Evolutionary conservation across 2,329 filamentous ascomycete species (phyloP), one percentile per base, ranked within the genome.

Genomic region (Polytolypa hystricis): DNA sequence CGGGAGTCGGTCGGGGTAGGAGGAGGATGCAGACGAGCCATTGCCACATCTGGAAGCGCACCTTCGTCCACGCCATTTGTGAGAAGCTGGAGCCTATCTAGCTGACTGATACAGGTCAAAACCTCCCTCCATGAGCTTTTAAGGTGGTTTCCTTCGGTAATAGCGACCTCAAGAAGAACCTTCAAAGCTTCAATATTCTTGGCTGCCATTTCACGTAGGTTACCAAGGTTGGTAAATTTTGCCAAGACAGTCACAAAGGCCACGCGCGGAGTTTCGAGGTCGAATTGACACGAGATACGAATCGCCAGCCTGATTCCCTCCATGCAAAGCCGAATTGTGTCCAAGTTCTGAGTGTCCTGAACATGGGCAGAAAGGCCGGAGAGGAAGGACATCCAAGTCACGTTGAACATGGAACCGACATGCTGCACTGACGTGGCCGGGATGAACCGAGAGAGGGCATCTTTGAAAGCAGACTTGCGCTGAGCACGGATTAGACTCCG

Each of bases 371-470:
- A 95, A 17, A 98, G 71, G 0, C 87, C 87, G 4, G 89, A 96
- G 52, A 98, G 81, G 59, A 95, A 93, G 7, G 89, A 94, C 89
- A 96, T 98, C 91, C 91, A 98, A 0, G 86, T 93, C 16, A 94
- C 86, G 51, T 94, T 87, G 54, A 98, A 96, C 91, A 98, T 98
- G 1, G 91, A 86, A 0, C 91, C 91, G 33, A 95, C 83, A 57
- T 98, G 91, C 50, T 85, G 89, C 56, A 85, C 87, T 0, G 87
- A 96, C 1, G 85, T 91, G 3, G 91, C 91, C 1, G 85, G 83
- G 37, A 98, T 93, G 59, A 91, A 98, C 39, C 67, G 78, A 62
- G 69, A 79, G 50, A 59, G 61, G n/a, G 65, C 77, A 64, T 55
- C 73, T 56, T 81, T 81, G 28, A 81, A 66, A 2, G 84, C 77